Base-by-base conservation (phyloP, 1,284 basidiomycete species). In the Paramarasmius palmivorus region DNA sequence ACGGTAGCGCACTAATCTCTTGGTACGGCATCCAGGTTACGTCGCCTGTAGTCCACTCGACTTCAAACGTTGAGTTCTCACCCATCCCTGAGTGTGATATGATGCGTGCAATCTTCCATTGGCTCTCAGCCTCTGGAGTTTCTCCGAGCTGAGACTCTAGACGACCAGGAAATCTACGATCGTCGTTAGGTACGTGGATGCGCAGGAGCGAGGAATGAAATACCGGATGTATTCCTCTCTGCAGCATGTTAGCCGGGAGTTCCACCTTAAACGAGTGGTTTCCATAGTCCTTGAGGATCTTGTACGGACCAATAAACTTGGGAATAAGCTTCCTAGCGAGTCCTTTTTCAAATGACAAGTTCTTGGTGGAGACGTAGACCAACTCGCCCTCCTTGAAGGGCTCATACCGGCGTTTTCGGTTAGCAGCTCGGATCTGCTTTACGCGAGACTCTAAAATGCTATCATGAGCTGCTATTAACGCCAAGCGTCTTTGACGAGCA, bases 291-390 rank as follows among this genome's bases (percentile, higher is more conserved):
- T n/a, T n/a, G n/a, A n/a, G n/a, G n/a, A n/a, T n/a, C n/a, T n/a
- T n/a, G n/a, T 40, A 66, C 63, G 70, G 69, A 0, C 70, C 63
- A 32, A 72, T 64, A 29, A 49, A 73, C 39, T 71, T 73, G 0
- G 70, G 70, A 0, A 56, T 19, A 0, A 72, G 52, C 42, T 72
- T 73, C 0, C 59, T 25, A 0, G 64, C 60, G 0, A 52, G 47
- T 3, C 66, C 65, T 39, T 69, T 68, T 0, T 61, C 64, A 4
- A 69, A 41, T 0, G 52, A 38, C 1, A 72, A 23, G 38, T 70
- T 72, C 47, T 66, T 64, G 1, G 65, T 71, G 0, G 66, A 70
- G 0, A 72, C 8, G 42, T 72, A 72, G 0, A 63, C 63, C 0
- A 69, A 49, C 41, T 72, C 68, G 1, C 51, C 57, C n/a, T 55